Base-by-base conservation (phyloP, 2,329 filamentous ascomycete genomes). In the Stachybotrys chartarum region DNA sequence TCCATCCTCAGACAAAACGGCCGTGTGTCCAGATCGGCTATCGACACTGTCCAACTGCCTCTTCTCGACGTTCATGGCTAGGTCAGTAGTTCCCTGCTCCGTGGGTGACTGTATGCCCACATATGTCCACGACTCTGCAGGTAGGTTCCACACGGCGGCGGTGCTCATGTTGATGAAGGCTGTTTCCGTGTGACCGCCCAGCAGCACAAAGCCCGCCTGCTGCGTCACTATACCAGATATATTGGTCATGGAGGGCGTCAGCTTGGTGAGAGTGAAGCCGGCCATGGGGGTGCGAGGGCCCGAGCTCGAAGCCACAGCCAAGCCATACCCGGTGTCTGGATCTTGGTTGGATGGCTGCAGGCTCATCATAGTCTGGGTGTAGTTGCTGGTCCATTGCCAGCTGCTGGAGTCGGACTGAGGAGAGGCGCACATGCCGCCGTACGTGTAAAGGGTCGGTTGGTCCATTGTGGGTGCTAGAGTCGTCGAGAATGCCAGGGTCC, bases 161-260 rank as follows among this genome's bases (percentile, higher is more conserved):
- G 91, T 90, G 55, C 90, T 95, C 87, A 96, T 97, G 69, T 97
- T 96, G 73, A 97, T 86, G 67, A 96, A 97, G 0, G 91, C 92
- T 16, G 77, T 72, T 61, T 84, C 78, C 0, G 91, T 96, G 67
- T 97, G 91, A 0, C 93, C 93, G 46, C 92, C 93, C 16, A 97
- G 75, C 24, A 97, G 73, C 12, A 96, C 83, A 61, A 90, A 93
- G 62, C 86, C 86, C 59, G 87, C 85, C 66, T 92, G 84, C 66
- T 91, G 87, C 5, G 84, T 87, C 46, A 86, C 75, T 3, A 78
- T 76, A 3, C 82, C 85, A 16, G 82, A 85, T 5, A 79, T 79
- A 65, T 88, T 88, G 18, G 86, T 85, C 61, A 84, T 85, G 1
- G 88, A 87, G 0, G 89, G 84, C 6, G 80, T 74, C 30, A 97